Base-by-base conservation (phyloP, 2,329 filamentous ascomycete genomes). In the Paraconiothyrium brasiliense region DNA sequence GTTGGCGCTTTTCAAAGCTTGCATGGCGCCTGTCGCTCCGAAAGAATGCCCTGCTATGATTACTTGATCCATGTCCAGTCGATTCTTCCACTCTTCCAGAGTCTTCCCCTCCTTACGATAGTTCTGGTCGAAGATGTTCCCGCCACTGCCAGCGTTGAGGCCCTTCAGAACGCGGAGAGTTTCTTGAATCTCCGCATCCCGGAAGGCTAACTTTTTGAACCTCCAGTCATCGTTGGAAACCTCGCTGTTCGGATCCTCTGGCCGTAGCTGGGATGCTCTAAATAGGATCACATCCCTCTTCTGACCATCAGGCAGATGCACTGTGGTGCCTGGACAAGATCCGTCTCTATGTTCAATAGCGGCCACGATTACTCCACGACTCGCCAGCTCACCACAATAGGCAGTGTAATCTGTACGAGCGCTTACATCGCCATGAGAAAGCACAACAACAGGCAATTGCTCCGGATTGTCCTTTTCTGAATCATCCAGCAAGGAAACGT, bases 391-490 rank as follows among this genome's bases (percentile, higher is more conserved):
- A 16, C 39, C 39, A 41, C 39, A 41, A n/a, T 41, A 41, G 5
- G 39, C 39, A 41, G 39, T 41, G 14, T 41, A 41, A n/a, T 41
- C 39, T n/a, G 39, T 41, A 9, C 39, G 39, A 41, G 39, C 16
- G 39, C 39, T 41, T 41, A 41, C 39, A 41, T 41, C 39, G 39
- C 39, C 39, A 41, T 41, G 39, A n/a, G 39, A 41, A 16, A 41
- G 16, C 8, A 41, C 39, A 16, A 41, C 39, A 16, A 41, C 14
- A 16, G 39, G 39, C 5, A n/a, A 41, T n/a, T 5, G 7, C 6
- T n/a, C 14, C 39, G n/a, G 39, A n/a, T 41, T 7, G 16, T 41
- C 14, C 39, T 41, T 41, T n/a, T 41, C 39, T 3, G 39, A 41
- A 7, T 8, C 16, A n/a, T 16, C 16, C 3, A 41, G 39, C 39